phyloP scores from a whole-genome alignment of 106 monocot genomes.

The Dioscorea zingiberensis region DNA sequence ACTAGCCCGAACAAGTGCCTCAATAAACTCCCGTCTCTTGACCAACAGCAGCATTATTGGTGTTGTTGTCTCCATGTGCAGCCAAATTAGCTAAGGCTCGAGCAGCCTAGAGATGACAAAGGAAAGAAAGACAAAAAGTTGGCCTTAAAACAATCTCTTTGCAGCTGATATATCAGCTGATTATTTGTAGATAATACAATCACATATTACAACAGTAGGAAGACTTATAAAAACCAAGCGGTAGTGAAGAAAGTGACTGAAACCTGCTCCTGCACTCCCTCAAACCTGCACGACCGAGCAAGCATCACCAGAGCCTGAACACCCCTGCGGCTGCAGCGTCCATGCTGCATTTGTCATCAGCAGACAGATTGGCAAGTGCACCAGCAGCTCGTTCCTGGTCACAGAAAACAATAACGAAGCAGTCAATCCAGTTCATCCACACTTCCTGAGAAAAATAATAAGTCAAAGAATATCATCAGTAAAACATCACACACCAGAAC shows the following conservation, averaged over 20 bases:
- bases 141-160: neutral
- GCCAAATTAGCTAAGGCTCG: constrained; percentile 96
- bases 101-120: constrained; percentile 57
- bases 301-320: constrained; percentile 92
- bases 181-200: neutral
- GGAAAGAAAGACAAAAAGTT: neutral
- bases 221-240: too few relatives aligned
- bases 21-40: constrained; percentile 92
- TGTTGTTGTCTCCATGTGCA: constrained; percentile 97
- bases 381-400: constrained; percentile 96
- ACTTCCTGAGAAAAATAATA: neutral
- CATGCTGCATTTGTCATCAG: constrained; percentile 97
- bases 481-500: constrained; percentile 64
- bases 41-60: constrained; percentile 92
- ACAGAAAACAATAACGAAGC: constrained; percentile 5
- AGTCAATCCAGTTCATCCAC: neutral
- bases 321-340: constrained; percentile 88
- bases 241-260: neutral
- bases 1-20: constrained; percentile 89
- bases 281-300: constrained; percentile 84
- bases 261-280: constrained; percentile 99
- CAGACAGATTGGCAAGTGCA: constrained; percentile 95
- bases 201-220: neutral
- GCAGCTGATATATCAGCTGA: neutral
- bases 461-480: neutral